Evolutionary conservation across 129 eudicot genomes (phyloP).

Genomic region (Flaveria linearis): DNA sequence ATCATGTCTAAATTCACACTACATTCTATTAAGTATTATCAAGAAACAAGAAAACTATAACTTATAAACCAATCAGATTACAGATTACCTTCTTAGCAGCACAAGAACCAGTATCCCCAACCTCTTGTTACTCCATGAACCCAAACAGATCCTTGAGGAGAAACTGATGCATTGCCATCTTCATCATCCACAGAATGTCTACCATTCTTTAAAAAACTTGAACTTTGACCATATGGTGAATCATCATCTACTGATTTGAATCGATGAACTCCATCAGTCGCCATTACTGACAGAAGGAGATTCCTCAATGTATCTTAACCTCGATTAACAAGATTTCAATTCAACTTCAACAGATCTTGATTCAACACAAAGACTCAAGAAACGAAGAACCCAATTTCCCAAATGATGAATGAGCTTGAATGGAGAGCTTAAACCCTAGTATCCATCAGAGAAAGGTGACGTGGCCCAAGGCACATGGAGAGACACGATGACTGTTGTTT

Average conservation of each 20-base stretch:
- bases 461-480: conserved; percentile 46
- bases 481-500: conserved; percentile 35
- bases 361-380: not conserved
- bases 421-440: conserved; percentile 47
- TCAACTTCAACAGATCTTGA: not conserved
- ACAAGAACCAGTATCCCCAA: conserved; percentile 82
- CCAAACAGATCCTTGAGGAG: conserved; percentile 49
- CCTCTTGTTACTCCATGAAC: conserved; percentile 49
- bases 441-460: conserved; percentile 13
- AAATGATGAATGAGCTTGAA: not conserved
- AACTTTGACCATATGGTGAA: conserved; percentile 63
- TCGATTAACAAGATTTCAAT: too few species aligned
- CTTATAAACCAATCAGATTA: not conserved
- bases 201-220: conserved; percentile 37
- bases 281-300: conserved; percentile 42
- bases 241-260: conserved; percentile 67
- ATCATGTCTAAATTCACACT: not conserved
- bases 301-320: not conserved
- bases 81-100: conserved; percentile 68
- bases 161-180: conserved; percentile 38
- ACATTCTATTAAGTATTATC: not conserved
- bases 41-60: not conserved
- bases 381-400: not conserved
- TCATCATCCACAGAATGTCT: conserved; percentile 46
- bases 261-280: conserved; percentile 39